Evolutionary conservation across 106 monocot genomes (phyloP), one percentile per base, ranked within the genome.

Genomic region (Acorus gramineus): DNA sequence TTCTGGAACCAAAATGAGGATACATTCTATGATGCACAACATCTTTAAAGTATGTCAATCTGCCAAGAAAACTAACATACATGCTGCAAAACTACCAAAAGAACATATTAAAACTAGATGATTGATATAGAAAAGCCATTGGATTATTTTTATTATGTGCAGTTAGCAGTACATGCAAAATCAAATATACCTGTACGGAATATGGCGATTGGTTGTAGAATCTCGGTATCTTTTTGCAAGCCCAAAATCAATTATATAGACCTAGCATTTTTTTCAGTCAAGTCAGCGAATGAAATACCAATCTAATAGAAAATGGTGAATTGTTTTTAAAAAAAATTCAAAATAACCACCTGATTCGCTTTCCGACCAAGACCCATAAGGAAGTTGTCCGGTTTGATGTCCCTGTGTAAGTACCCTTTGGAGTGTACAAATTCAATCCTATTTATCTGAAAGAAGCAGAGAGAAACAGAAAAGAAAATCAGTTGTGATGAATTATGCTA

Each of bases 371-470:
- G 91, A 58, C 96, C 96, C 96, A 98, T 98, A 45, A 98, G 87
- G 63, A 98, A 98, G 69, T 98, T 98, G 78, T 98, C 96, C 62
- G 96, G 96, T 73, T 98, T 98, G 28, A 98, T 91, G 53, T 98
- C 96, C 73, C 96, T 78, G 75, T 96, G 95, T 45, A 96, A 68
- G 56, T 81, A 90, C 4, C 87, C 90, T 78, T 96, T 96, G 7
- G 90, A 80, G 54, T 96, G 95, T 56, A 87, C 78, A 75, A 76
- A 96, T 42, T 98, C 96, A 66, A 98, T 98, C 79, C 96, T 91
- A n/a, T 80, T 83, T 52, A 91, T 85, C 96, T 98, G 80, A 11
- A 64, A 65, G 13, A 3, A 14, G 46, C 64, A 69, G 10, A 61
- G n/a, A 61, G 61, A 46, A 47, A 61, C 7, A 46, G 11, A 12